Evolutionary conservation across 768 basidiomycete species (phyloP).

Genomic region (Strobilomyces dryophilus): DNA sequence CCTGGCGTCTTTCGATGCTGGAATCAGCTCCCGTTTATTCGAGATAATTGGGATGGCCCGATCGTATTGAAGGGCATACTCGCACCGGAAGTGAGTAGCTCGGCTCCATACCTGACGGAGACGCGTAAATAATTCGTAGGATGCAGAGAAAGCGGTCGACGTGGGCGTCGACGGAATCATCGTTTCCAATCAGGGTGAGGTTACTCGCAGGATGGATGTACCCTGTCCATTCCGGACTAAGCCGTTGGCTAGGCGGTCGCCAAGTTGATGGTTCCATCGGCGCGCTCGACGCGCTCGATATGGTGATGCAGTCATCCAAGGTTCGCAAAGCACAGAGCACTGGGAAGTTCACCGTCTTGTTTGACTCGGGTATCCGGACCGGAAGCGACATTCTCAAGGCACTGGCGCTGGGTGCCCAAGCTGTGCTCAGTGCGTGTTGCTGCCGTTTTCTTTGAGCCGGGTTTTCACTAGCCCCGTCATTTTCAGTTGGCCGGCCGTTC

Average conservation of each 20-base stretch:
- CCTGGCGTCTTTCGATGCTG: conserved; percentile 41
- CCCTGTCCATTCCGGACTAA: not conserved
- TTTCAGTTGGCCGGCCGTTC: conserved; percentile 38
- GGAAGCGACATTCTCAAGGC: conserved; percentile 55
- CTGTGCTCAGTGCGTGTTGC: conserved; percentile 37
- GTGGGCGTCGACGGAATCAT: conserved; percentile 67
- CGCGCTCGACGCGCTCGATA: conserved; percentile 65
- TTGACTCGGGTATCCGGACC: conserved; percentile 57
- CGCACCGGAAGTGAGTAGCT: conserved; percentile 8
- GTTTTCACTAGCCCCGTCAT: not conserved
- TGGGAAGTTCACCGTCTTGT: conserved; percentile 65
- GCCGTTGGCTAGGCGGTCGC: conserved; percentile 49
- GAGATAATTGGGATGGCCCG: conserved; percentile 46
- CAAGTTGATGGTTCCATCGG: conserved; percentile 78
- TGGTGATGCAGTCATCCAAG: conserved; percentile 59
- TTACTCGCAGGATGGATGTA: not conserved
- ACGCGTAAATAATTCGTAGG: conserved; percentile 13
- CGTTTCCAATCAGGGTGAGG: conserved; percentile 74
- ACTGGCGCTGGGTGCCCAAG: conserved; percentile 54
- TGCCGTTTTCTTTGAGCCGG: not conserved
- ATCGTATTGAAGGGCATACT: conserved; percentile 47
- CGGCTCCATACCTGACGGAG: not conserved
- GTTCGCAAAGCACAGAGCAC: conserved; percentile 52
- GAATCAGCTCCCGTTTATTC: conserved; percentile 43
- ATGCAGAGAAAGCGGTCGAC: conserved; percentile 57